Conservation (phyloP, 2,329 filamentous ascomycete species). For the Claviceps arundinis region DNA sequence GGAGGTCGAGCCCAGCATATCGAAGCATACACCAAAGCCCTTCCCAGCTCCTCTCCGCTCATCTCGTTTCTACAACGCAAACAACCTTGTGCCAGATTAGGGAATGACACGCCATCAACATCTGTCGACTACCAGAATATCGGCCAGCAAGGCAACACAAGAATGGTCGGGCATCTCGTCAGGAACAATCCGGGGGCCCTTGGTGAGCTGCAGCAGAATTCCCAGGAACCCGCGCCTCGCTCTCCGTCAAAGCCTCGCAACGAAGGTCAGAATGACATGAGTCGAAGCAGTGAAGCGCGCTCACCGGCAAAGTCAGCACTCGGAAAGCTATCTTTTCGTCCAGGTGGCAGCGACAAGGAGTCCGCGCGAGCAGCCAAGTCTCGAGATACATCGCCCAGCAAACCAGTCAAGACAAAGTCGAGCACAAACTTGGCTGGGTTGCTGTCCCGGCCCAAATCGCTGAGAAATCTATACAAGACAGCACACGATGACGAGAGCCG, state of each 20-base stretch:
- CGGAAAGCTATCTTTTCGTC: conserved; percentile 29
- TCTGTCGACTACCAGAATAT: neutral
- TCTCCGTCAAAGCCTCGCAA: conserved; percentile 27
- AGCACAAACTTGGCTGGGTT: conserved; percentile 68
- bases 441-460: conserved; percentile 60
- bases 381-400: conserved; percentile 38
- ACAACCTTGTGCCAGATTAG: conserved; percentile 30
- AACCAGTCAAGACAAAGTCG: conserved; percentile 70
- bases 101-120: neutral
- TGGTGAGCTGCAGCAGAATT: conserved; percentile 44
- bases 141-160: conserved; percentile 10
- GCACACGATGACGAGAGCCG: conserved; percentile 38
- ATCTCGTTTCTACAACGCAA: conserved; percentile 37
- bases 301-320: conserved; percentile 17
- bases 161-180: conserved; percentile 20
- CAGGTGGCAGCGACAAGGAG: conserved; percentile 24
- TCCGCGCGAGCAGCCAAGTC: conserved; percentile 21
- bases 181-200: conserved; percentile 32
- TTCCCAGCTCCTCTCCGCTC: conserved; percentile 9
- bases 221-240: conserved; percentile 26
- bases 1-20: conserved; percentile 3
- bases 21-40: conserved; percentile 6
- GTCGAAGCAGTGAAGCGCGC: neutral
- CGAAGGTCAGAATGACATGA: conserved; percentile 16
- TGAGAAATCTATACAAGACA: conserved; percentile 48